phyloP scores from a whole-genome alignment of 106 monocot genomes.

The Allium fistulosum region DNA sequence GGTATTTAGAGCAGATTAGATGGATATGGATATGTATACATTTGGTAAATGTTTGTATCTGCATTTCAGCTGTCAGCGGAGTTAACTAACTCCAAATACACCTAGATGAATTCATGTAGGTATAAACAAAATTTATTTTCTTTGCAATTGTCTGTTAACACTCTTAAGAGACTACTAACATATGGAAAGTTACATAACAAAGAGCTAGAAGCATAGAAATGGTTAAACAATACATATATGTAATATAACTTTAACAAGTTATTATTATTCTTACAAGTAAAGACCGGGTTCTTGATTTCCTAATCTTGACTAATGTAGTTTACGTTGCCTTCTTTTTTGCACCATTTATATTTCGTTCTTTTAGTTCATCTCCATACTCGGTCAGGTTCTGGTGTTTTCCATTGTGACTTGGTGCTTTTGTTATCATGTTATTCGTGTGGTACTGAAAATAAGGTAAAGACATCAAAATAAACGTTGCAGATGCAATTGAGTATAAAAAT shows the following conservation, averaged over 20 bases:
- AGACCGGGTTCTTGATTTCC: slow-evolving; percentile 51
- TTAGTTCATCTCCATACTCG: slow-evolving; percentile 35
- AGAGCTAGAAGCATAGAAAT: no score
- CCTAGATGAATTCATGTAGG: slow-evolving; percentile 4
- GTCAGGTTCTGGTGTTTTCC: slow-evolving; percentile 21
- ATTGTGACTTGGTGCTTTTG: slow-evolving; percentile 50
- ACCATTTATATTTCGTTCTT: slow-evolving; percentile 59
- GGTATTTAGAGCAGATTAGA: neutral
- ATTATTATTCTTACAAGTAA: neutral
- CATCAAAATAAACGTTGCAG: no score
- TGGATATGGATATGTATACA: no score
- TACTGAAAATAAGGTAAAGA: no score
- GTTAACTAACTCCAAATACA: slow-evolving; percentile 10
- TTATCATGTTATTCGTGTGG: slow-evolving; percentile 74
- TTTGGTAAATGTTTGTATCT: no score
- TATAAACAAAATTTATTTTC: no score
- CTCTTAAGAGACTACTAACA: no score
- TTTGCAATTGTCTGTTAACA: no score
- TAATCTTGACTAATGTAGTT: slow-evolving; percentile 78
- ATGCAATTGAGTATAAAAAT: no score
- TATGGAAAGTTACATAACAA: no score
- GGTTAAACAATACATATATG: no score
- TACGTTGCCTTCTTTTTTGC: slow-evolving; percentile 61
- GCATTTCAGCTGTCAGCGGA: no score
- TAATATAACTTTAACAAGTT: neutral